Evolutionary conservation across 306 rosid genomes (phyloP), one percentile per base, ranked within the genome.

Genomic region (Abrus pulchellus): DNA sequence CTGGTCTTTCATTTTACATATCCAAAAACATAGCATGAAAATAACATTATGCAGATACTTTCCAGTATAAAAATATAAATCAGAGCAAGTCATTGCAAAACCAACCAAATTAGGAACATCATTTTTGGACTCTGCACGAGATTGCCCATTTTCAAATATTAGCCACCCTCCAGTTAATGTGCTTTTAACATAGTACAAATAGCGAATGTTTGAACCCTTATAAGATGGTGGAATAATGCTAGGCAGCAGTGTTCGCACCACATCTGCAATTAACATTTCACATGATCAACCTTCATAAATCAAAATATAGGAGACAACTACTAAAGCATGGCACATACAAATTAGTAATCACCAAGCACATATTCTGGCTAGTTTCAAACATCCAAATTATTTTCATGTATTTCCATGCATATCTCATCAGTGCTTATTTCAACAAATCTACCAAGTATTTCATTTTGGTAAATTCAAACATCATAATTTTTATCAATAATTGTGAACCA

Each of bases 171-270:
- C 98, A 7, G 82, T 77, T 75, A 92, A 76, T 79, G 90, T 72
- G 74, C 93, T 87, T 87, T 81, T 90, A 80, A 89, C 94, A 82
- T 87, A 89, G 79, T 96, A 96, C 85, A 96, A 85, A 83, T 92
- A 96, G 50, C 97, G 98, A 82, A 96, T 88, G 56, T 94, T 86
- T 43, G 98, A 90, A 80, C 99, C 98, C 90, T 90, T 96, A 93
- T 92, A 96, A 0, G 99, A 96, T 44, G 98, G 99, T 52, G 99
- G 99, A 80, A 93, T 89, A 82, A 86, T 33, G 73, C 68, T 80
- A 57, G 99, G 97, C 71, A 96, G 83, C 75, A 54, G 66, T 0
- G 88, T 81, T 68, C 93, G 88, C 61, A 96, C 90, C 69, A 88
- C 89, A 74, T 93, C 99, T 96, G 90, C 84, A 87, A 68, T 79